Evolutionary conservation across 371 early-diverging fungal genomes (phyloP), one percentile per base, ranked within the genome.

Genomic region (Mortierella sp.): DNA sequence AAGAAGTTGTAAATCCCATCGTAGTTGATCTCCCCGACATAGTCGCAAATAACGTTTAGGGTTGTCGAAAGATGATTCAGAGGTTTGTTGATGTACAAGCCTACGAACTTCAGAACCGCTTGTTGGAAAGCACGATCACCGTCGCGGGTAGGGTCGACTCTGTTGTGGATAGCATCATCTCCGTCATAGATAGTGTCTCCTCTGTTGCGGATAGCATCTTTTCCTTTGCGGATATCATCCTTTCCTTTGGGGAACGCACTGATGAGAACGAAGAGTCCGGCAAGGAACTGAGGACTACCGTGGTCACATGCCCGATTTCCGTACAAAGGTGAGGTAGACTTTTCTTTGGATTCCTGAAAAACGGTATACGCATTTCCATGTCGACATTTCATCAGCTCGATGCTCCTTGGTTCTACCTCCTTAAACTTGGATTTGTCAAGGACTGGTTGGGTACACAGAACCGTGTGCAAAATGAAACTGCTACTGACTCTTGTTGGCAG

Each of bases 31-130:
- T 29, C 49, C 0, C n/a, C 29, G 44, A 47, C 25, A 41, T 31
- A 3, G 1, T 53, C 16, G 34, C 61, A 61, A 16, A 54, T 54
- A 22, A 17, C 17, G n/a, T 43, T 17, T 3, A 60, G 17, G 3
- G 45, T 27, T 19, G 21, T 60, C 37, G 14, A 19, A 2, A 17
- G 3, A 7, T 9, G 56, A n/a, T 55, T 10, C 16, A 37, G 28
- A 16, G 57, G 24, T 4, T 1, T 4, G 40, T 64, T 57, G 43
- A 64, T 31, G 28, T 57, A 28, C 12, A 14, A 19, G 19, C 57
- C 40, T n/a, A 51, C 29, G 24, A 31, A 51, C 10, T 48, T 27
- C 10, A 56, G 21, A 14, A 50, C 34, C 2, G 50, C 57, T n/a
- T 52, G 21, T 47, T 21, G 47, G 52, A 47, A 40, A 0, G 21